Evolutionary conservation across 2,329 filamentous ascomycete species (phyloP), one percentile per base, ranked within the genome.

Genomic region (Monilinia fructicola): DNA sequence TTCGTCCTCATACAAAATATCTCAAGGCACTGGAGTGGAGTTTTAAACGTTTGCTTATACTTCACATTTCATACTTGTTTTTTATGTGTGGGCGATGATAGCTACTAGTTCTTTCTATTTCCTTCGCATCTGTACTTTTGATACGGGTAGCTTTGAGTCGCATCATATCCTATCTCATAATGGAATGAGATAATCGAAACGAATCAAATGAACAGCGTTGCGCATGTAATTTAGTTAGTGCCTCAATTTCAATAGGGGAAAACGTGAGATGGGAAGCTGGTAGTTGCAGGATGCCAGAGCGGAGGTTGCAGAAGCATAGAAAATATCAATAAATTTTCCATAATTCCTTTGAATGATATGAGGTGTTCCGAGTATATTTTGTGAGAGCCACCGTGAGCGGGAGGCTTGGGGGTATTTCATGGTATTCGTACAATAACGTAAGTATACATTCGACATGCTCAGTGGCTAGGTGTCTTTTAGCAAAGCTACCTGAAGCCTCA

Each of bases 161-260:
- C 73, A 72, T 71, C 71, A 71, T 71, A 69, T 73, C 69, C 69
- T 35, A 61, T 61, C 58, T 61, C 44, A 61, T 61, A 26, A 61
- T 52, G 44, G 31, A 61, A 50, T 50, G 58, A 50, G 58, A 61
- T 38, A 50, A 35, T 38, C 21, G 31, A 2, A 60, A 50, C 44
- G 58, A 60, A 60, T 71, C 68, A 26, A 64, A 65, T 40, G 64
- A 73, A 71, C 71, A 75, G 74, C 74, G 75, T 75, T 60, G 54
- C 74, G 74, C 72, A 71, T 76, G 75, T 76, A 76, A 73, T 76
- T 70, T 76, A 75, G 72, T 73, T 72, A 59, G 67, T 60, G 48
- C 28, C 67, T 67, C 66, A 69, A 38, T 50, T 52, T 21, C 28
- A 23, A 21, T 7, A 52, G n/a, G 58, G 58, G 70, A 74, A 71